Evolutionary conservation across 148 eudicot species (phyloP).

Genomic region (Dianthus caryophyllus): DNA sequence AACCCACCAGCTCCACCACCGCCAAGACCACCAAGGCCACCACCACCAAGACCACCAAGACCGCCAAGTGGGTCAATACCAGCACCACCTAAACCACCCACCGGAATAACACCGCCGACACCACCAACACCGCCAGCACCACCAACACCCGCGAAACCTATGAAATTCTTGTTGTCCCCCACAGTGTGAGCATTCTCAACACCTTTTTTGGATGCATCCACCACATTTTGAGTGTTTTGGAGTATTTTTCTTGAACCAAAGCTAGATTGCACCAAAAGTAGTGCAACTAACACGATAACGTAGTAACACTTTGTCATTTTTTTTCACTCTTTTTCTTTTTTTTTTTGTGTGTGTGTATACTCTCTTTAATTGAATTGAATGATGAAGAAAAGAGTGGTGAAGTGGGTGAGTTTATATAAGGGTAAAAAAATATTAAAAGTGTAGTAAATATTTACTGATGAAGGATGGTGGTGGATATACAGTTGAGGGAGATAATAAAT

Average conservation of each 20-base stretch:
- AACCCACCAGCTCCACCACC: slow-evolving; percentile 13
- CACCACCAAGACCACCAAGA: neutral
- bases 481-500: slow-evolving; percentile 16
- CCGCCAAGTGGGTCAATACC: neutral
- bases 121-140: slow-evolving; percentile 15
- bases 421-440: neutral
- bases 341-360: neutral
- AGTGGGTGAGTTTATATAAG: slow-evolving; percentile 21
- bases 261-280: slow-evolving; percentile 18
- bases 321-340: neutral
- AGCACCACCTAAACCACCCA: slow-evolving; percentile 14
- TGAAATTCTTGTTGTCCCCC: slow-evolving; percentile 18
- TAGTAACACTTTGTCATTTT: slow-evolving; percentile 13
- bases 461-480: slow-evolving; percentile 14
- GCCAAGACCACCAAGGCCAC: slow-evolving; percentile 17
- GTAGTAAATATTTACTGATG: neutral
- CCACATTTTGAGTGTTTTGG: neutral
- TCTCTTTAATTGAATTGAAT: neutral
- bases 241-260: slow-evolving; percentile 11
- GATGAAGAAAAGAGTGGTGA: neutral
- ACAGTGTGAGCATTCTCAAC: neutral
- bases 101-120: neutral
- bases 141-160: slow-evolving; percentile 11
- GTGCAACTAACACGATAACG: slow-evolving; percentile 3
- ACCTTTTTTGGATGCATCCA: slow-evolving; percentile 15